Conservation (phyloP, 805 yeast genomes). For the Starmerella davenportii region DNA sequence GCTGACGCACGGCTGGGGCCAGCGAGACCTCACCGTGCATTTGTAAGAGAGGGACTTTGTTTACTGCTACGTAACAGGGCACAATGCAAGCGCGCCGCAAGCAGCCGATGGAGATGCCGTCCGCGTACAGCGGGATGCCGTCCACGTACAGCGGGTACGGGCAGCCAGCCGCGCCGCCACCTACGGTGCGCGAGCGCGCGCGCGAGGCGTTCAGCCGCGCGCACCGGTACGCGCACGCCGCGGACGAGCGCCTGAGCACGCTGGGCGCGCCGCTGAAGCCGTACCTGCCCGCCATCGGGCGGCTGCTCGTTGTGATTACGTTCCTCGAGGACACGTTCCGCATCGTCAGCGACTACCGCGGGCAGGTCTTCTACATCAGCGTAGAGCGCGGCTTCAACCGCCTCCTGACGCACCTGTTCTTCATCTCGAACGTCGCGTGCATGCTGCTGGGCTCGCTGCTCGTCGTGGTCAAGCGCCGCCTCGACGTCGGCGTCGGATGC, state of each 20-base stretch:
- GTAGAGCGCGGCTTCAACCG: slow-evolving; percentile 63
- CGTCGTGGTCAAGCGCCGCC: slow-evolving; percentile 49
- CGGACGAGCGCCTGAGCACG: slow-evolving; percentile 22
- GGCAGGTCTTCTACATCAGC: slow-evolving; percentile 71
- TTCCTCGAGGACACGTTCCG: slow-evolving; percentile 79
- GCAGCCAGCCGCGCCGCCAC: not conserved
- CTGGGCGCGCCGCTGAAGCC: slow-evolving; percentile 24
- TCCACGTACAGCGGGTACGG: not conserved
- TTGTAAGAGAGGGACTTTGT: too few species aligned
- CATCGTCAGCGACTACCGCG: slow-evolving; percentile 73
- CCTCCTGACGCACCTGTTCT: slow-evolving; percentile 56
- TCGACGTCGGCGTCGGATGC: slow-evolving; percentile 51
- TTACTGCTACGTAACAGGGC: too few species aligned
- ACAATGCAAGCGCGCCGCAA: not conserved
- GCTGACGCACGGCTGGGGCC: too few species aligned
- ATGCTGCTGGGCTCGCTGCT: slow-evolving; percentile 61
- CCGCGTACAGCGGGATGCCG: too few species aligned
- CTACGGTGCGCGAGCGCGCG: not conserved
- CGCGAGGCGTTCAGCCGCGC: not conserved
- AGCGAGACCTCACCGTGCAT: too few species aligned
- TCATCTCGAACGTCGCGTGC: slow-evolving; percentile 40
- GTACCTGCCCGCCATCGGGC: slow-evolving; percentile 65
- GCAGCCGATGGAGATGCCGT: not conserved
- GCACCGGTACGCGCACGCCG: slow-evolving; percentile 15
- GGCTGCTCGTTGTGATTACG: slow-evolving; percentile 82